Conservation (phyloP, 2,329 filamentous ascomycete genomes). For the Alternaria tenuissima region DNA sequence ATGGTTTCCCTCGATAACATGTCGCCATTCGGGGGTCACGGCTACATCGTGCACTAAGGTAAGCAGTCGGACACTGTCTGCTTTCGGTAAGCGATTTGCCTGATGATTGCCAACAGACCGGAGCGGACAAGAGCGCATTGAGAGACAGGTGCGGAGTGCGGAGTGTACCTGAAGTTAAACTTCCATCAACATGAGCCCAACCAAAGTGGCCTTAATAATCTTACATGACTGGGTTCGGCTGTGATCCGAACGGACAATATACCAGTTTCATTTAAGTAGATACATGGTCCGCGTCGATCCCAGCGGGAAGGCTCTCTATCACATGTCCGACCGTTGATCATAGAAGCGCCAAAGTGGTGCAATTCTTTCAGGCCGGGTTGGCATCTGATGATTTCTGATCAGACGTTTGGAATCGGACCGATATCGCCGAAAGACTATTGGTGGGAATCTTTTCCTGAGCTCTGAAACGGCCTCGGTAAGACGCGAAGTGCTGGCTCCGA, state of each 20-base stretch:
- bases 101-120: slow-evolving; percentile 8
- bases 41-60: slow-evolving; percentile 8
- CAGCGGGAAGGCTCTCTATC: slow-evolving; percentile 11
- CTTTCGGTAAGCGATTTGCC: slow-evolving; percentile 10
- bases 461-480: slow-evolving; percentile 11
- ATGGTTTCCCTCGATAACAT: not conserved
- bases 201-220: slow-evolving; percentile 10
- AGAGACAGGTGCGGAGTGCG: slow-evolving; percentile 15
- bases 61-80: slow-evolving; percentile 8
- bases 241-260: slow-evolving; percentile 33
- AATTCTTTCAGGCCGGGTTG: slow-evolving; percentile 3
- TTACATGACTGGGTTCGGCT: slow-evolving; percentile 30
- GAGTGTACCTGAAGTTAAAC: slow-evolving; percentile 39
- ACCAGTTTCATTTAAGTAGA: slow-evolving; percentile 28
- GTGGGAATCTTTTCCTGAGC: not conserved
- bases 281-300: slow-evolving; percentile 26
- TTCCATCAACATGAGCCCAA: slow-evolving; percentile 22
- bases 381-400: slow-evolving; percentile 1
- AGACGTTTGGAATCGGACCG: not conserved
- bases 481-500: slow-evolving; percentile 8
- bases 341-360: slow-evolving; percentile 9
- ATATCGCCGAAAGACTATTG: not conserved
- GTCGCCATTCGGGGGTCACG: slow-evolving; percentile 3
- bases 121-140: slow-evolving; percentile 16
- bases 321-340: slow-evolving; percentile 11